These are phyloP conservation scores for Coprinopsis sp. DNA, from an alignment of 768 basidiomycete species.

Conservation along the genomic window DNA sequence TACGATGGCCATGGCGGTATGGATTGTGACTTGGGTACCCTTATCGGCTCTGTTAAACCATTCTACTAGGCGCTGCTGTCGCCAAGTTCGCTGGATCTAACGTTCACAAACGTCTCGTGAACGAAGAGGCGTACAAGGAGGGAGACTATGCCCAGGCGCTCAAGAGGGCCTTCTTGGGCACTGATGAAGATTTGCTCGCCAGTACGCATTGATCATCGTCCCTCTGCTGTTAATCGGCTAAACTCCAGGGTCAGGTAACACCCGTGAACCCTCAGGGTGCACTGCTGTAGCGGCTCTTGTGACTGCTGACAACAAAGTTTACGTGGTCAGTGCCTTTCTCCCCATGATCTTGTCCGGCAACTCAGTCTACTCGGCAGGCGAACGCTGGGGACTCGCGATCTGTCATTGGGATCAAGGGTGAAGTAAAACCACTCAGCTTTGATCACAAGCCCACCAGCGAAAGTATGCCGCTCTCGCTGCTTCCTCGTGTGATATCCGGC, in stretches of 20 bases:
- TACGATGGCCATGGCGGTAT: slow-evolving; percentile 98
- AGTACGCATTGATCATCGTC: slow-evolving; percentile 19
- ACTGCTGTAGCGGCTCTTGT: slow-evolving; percentile 89
- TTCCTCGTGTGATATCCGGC: slow-evolving; percentile 4
- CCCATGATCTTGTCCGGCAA: slow-evolving; percentile 3
- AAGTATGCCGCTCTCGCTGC: slow-evolving; percentile 39
- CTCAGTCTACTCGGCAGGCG: slow-evolving; percentile 50
- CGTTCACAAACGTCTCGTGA: slow-evolving; percentile 70
- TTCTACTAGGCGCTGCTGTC: slow-evolving; percentile 64
- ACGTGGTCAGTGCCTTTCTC: slow-evolving; percentile 53
- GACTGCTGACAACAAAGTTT: slow-evolving; percentile 72
- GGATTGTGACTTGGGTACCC: slow-evolving; percentile 18
- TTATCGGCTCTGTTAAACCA: slow-evolving; percentile 9
- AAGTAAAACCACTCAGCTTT: slow-evolving; percentile 82
- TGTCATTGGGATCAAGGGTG: slow-evolving; percentile 79
- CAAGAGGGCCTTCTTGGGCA: slow-evolving; percentile 87
- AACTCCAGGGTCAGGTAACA: slow-evolving; percentile 73
- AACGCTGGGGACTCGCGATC: slow-evolving; percentile 97
- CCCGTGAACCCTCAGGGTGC: slow-evolving; percentile 91
- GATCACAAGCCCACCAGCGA: slow-evolving; percentile 95
- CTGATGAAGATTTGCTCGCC: slow-evolving; percentile 89
- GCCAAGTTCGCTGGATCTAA: slow-evolving; percentile 83
- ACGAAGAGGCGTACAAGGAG: slow-evolving; percentile 68
- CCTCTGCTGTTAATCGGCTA: slow-evolving; percentile 9
- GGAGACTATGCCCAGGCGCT: slow-evolving; percentile 71